Conservation (phyloP, 2,329 filamentous ascomycete genomes). For the Paramyrothecium sp. region DNA sequence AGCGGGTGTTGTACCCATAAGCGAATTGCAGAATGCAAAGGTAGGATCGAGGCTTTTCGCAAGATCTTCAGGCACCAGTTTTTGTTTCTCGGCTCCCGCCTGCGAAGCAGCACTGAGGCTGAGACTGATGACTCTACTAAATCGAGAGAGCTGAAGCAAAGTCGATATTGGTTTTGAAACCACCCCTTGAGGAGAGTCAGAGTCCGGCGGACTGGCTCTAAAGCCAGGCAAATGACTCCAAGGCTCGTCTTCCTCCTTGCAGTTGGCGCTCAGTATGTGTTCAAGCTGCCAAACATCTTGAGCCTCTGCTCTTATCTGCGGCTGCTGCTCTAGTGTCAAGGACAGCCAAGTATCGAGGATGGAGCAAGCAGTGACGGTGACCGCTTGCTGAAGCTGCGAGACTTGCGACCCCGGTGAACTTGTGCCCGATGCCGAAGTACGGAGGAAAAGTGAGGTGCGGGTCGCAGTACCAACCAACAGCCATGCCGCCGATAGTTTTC, state of each 20-base stretch:
- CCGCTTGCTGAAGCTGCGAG: constrained; percentile 5
- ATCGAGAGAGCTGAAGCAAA: constrained; percentile 40
- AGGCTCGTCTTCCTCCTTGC: constrained; percentile 8
- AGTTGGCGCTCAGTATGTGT: not conserved
- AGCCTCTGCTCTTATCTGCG: constrained; percentile 17
- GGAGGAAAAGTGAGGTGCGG: constrained; percentile 34
- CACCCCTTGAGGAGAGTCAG: constrained; percentile 9
- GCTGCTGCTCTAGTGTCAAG: constrained; percentile 41
- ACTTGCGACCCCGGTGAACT: not conserved
- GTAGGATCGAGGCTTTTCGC: constrained; percentile 29
- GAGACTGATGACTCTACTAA: constrained; percentile 31
- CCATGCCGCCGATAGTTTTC: constrained; percentile 59
- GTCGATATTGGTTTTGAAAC: constrained; percentile 33
- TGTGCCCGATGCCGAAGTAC: constrained; percentile 11
- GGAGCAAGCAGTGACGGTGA: constrained; percentile 53
- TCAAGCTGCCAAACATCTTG: constrained; percentile 10
- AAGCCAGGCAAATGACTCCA: constrained; percentile 20
- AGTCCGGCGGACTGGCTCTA: constrained; percentile 2
- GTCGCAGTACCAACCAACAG: constrained; percentile 64
- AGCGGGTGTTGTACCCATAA: constrained; percentile 31
- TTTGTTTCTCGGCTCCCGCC: constrained; percentile 8
- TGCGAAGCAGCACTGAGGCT: constrained; percentile 17
- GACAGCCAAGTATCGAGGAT: constrained; percentile 60
- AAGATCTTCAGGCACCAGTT: constrained; percentile 23
- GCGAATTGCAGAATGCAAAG: constrained; percentile 37